These are phyloP conservation scores for Stachybotrys elegans DNA, from an alignment of 2,329 filamentous ascomycete species.

Conservation along the genomic window DNA sequence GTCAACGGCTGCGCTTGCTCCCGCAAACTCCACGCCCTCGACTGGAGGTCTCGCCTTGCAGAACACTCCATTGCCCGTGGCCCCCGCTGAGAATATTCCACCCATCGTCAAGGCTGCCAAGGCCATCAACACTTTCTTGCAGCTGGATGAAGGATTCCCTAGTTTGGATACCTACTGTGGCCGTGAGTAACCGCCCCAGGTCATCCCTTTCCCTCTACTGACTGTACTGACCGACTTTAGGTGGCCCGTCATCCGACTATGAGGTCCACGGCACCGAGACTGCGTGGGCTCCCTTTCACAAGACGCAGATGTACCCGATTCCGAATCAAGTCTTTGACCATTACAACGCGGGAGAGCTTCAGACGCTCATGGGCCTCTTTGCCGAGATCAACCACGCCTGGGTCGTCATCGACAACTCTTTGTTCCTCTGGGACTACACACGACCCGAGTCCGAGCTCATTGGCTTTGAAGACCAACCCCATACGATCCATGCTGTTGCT, in stretches of 20 bases:
- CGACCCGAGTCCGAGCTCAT: slow-evolving; percentile 86
- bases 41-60: slow-evolving; percentile 24
- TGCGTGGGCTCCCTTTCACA: slow-evolving; percentile 86
- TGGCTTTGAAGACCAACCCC: slow-evolving; percentile 83
- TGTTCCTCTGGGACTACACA: slow-evolving; percentile 98
- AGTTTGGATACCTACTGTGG: slow-evolving; percentile 85
- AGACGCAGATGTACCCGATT: slow-evolving; percentile 79
- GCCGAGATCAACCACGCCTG: slow-evolving; percentile 92
- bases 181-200: slow-evolving; percentile 69
- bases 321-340: slow-evolving; percentile 90
- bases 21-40: slow-evolving; percentile 10
- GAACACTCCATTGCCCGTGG: slow-evolving; percentile 32
- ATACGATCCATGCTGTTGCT: slow-evolving; percentile 87
- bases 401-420: slow-evolving; percentile 90
- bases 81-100: slow-evolving; percentile 45
- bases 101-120: slow-evolving; percentile 75
- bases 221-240: slow-evolving; percentile 43
- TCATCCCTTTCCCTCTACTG: too few species aligned
- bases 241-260: slow-evolving; percentile 89
- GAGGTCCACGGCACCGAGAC: slow-evolving; percentile 63
- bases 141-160: slow-evolving; percentile 74
- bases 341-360: slow-evolving; percentile 80
- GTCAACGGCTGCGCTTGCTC: slow-evolving; percentile 13
- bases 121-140: slow-evolving; percentile 76
- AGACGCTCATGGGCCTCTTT: slow-evolving; percentile 93